Evolutionary conservation across 202 grass and related monocot genomes (phyloP).

Genomic region (Setaria viridis): DNA sequence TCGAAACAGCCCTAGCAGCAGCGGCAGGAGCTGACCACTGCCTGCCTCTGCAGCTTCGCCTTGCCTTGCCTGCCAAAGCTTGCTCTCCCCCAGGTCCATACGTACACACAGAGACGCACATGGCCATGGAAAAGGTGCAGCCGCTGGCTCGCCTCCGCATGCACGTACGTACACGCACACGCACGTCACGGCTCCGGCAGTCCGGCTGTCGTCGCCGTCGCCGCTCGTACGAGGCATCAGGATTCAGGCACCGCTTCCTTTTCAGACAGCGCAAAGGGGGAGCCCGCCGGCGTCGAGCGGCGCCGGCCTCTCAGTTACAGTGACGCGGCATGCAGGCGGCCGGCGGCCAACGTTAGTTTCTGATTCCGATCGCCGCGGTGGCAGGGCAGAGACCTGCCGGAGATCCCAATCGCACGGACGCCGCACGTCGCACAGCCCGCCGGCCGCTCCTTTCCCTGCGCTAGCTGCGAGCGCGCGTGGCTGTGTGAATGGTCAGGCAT

Average conservation of each 20-base stretch:
- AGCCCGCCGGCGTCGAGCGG: conserved; percentile 17
- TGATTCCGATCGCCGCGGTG: background rate
- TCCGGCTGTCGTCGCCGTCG: background rate
- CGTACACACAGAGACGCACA: background rate
- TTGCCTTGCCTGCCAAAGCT: background rate
- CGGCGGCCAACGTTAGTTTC: background rate
- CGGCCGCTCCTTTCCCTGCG: background rate
- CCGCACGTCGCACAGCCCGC: background rate
- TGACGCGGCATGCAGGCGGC: background rate
- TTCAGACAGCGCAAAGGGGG: conserved; percentile 16
- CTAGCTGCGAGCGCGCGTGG: background rate
- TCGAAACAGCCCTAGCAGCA: background rate
- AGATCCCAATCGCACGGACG: background rate
- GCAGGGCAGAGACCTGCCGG: conserved; percentile 10
- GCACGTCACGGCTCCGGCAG: background rate
- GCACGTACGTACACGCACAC: background rate
- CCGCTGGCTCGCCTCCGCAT: background rate
- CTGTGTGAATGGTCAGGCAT: conserved; percentile 41
- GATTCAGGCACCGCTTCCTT: background rate
- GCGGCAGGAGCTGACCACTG: background rate
- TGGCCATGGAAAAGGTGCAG: background rate
- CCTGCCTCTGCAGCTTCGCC: conserved; percentile 2
- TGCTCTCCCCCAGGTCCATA: conserved; percentile 7
- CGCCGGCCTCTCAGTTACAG: conserved; percentile 32
- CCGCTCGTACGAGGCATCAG: background rate